Evolutionary conservation across 352 stramenopile species (phyloP), one percentile per base, ranked within the genome.

Genomic region (Phytophthora fragariae): DNA sequence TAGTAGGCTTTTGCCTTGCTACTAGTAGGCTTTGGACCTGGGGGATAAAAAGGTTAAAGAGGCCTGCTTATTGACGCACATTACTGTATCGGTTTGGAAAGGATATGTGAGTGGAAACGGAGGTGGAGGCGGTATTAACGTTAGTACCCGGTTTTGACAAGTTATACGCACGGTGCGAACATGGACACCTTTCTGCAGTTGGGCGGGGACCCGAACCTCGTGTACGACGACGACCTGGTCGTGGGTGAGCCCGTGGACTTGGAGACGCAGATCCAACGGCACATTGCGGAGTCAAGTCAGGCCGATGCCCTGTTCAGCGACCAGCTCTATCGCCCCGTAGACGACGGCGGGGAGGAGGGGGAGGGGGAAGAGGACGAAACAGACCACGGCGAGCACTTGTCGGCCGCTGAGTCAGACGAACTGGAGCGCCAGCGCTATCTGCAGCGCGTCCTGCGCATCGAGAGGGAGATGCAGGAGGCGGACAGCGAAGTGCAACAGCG

Each of bases 131-230:
- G 19, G 19, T 21, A 21, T 21, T 21, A 21, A 21, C 19, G 19
- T 29, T 29, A 6, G 27, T 31, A 31, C 27, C 27, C 27, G 27
- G 27, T 31, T 31, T 31, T 31, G 27, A 31, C 27, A 31, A 31
- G 4, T 4, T 31, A 31, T 31, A 31, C 27, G 27, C 27, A 31
- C 27, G 27, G 27, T 31, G 27, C 27, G 27, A 21, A 21, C 54
- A 85, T 91, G 80, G 84, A 92, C 77, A 84, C 77, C 53, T 91
- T 92, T 55, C 71, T 92, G 61, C 85, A 91, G 61, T 73, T 91
- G 47, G 81, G 85, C 62, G 72, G 58, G 5, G 82, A 79, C 60
- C 59, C 77, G 19, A 77, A 59, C 41, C 76, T 88, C 15, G 82
- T 91, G 12, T 90, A 92, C 58, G 80, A 80, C 27, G 81, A 90